A percentile compares a stretch with the other conserved stretches of the same genome.
These are phyloP conservation scores for Claviceps sorghi DNA, from an alignment of 2,329 filamentous ascomycete species.

Conservation along the genomic window DNA sequence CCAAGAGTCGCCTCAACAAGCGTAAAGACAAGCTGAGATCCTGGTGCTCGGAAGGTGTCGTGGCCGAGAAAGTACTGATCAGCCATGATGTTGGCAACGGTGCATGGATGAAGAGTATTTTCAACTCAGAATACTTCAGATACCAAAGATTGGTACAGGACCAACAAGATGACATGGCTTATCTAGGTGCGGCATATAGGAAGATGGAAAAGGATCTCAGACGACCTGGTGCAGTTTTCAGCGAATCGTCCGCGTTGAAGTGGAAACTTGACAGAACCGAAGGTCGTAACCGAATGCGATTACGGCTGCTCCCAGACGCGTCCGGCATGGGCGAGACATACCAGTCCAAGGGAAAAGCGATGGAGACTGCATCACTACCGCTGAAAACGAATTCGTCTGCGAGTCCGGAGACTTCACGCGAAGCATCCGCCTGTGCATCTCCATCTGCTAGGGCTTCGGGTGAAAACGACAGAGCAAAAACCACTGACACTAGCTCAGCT, in stretches of 20 bases:
- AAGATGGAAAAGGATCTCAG: conserved; percentile 67
- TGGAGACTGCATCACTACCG: conserved; percentile 24
- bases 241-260: conserved; percentile 47
- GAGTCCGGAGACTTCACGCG: conserved; percentile 10
- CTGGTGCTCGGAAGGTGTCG: conserved; percentile 59
- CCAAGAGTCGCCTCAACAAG: conserved; percentile 53
- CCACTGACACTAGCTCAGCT: conserved; percentile 13
- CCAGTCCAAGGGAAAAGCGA: conserved; percentile 64
- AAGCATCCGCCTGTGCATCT: conserved; percentile 5
- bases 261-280: conserved; percentile 96
- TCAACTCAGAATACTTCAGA: conserved; percentile 80
- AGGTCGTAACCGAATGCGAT: conserved; percentile 85
- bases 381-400: conserved; percentile 20
- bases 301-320: conserved; percentile 70
- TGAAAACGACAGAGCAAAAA: conserved; percentile 8
- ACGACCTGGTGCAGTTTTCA: conserved; percentile 69
- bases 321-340: conserved; percentile 56
- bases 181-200: conserved; percentile 58
- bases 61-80: conserved; percentile 55
- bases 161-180: conserved; percentile 76
- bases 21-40: conserved; percentile 69
- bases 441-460: conserved; percentile 12
- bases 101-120: conserved; percentile 93
- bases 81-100: conserved; percentile 78
- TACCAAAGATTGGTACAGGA: conserved; percentile 82